These are phyloP conservation scores for Pyrenopolyporus hunteri DNA, from an alignment of 495 filamentous ascomycete genomes.

Conservation along the genomic window DNA sequence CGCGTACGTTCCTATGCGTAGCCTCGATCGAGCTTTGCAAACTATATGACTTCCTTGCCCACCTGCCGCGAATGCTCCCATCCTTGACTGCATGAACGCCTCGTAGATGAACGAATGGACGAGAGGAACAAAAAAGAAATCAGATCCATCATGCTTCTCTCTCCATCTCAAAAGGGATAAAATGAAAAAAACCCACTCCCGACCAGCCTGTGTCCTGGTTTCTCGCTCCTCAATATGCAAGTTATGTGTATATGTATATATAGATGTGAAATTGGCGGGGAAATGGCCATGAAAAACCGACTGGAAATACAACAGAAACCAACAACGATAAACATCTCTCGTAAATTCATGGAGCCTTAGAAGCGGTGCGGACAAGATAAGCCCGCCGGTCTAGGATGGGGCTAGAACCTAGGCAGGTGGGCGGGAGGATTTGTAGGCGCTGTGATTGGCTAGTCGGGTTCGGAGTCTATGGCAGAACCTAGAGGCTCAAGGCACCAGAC, in stretches of 20 bases:
- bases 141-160: not conserved
- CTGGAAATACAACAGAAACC: constrained; percentile 22
- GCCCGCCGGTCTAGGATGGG: constrained; percentile 14
- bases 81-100: constrained; percentile 28
- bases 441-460: constrained; percentile 21
- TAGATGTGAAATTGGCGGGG: constrained; percentile 22
- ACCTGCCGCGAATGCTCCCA: constrained; percentile 34
- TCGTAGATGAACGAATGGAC: constrained; percentile 36
- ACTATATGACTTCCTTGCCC: constrained; percentile 24
- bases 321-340: constrained; percentile 32
- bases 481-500: constrained; percentile 14
- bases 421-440: not conserved
- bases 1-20: constrained; percentile 30
- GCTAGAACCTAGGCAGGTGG: not conserved
- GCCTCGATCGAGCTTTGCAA: constrained; percentile 26
- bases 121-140: constrained; percentile 9
- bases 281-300: constrained; percentile 7
- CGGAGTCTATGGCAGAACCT: constrained; percentile 10
- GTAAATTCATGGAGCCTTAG: constrained; percentile 22
- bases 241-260: constrained; percentile 30
- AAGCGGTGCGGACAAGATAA: constrained; percentile 7
- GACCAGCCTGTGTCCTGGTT: constrained; percentile 37
- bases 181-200: constrained; percentile 29
- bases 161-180: not conserved
- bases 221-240: constrained; percentile 35